Evolutionary conservation across 768 basidiomycete genomes (phyloP).

Genomic region (Macrolepiota albuminosa): DNA sequence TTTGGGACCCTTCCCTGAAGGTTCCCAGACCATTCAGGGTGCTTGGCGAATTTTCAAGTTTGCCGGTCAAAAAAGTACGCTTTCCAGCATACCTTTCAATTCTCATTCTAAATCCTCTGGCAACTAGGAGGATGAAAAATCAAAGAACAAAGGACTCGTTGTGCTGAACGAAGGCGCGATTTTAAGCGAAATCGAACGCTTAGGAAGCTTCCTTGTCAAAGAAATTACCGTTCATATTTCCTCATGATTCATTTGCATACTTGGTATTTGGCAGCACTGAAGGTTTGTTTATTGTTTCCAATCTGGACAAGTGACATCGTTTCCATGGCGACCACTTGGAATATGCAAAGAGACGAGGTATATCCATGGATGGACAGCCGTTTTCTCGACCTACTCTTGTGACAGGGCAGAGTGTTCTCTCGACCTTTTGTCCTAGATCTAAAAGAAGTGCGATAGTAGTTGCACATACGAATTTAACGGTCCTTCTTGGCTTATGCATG

Average conservation of each 20-base stretch:
- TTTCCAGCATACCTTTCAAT: not conserved
- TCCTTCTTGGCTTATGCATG: not conserved
- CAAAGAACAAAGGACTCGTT: constrained; percentile 57
- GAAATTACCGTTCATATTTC: constrained; percentile 31
- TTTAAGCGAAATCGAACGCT: constrained; percentile 68
- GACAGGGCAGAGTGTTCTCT: not conserved
- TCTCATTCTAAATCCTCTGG: not conserved
- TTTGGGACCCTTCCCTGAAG: constrained; percentile 79
- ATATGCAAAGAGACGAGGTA: too few species aligned
- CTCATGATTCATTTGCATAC: not conserved
- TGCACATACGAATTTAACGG: not conserved
- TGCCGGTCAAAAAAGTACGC: constrained; percentile 42
- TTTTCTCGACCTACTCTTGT: not conserved
- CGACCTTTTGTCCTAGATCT: not conserved
- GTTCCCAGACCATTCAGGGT: constrained; percentile 70
- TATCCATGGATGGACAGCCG: not conserved
- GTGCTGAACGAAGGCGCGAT: constrained; percentile 62
- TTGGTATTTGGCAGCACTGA: not conserved
- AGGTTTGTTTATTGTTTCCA: not conserved
- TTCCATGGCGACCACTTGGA: not conserved
- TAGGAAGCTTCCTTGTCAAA: constrained; percentile 67
- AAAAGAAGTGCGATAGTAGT: not conserved
- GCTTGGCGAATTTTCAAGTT: constrained; percentile 74
- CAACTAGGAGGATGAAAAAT: constrained; percentile 34
- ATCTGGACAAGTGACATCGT: not conserved